Base-by-base conservation (phyloP, 345 rosid genomes). In the Brassica carinata region DNA sequence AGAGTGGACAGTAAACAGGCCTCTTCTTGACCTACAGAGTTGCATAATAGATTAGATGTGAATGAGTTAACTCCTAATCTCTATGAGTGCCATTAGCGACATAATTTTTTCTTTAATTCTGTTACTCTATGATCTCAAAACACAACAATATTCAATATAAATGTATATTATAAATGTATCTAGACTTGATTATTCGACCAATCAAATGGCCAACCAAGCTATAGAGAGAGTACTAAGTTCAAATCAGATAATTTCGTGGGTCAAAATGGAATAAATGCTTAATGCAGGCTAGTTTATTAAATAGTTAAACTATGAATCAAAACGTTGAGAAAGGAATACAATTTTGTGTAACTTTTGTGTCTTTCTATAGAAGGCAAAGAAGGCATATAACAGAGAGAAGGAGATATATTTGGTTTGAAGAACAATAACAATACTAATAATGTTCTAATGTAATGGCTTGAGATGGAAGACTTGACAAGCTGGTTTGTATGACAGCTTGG, bases 391-490 rank as follows among this genome's bases (percentile, higher is more conserved):
- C 68, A 57, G 69, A 64, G 71, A 55, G 55, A 11, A 4, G 23
- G 30, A 58, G 29, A 29, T 40, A 14, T 33, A 72, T 72, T 67
- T 67, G 69, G 82, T 79, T 79, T 57, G 68, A 57, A 10, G 36
- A 58, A 55, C 74, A 73, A 15, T 34, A 71, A 34, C 15, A 51
- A 8, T 36, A 23, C 48, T n/a, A 51, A 10, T 27, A 23, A 43
- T 30, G 33, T 48, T 30, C 77, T 81, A 81, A 76, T 81, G 81
- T 64, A 80, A 74, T 8, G 97, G 83, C 76, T 88, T 87, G 51
- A 95, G 83, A 83, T 93, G 99, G 88, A 95, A 95, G 81, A 95
- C 87, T 82, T 91, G 98, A 80, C 99, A 93, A 69, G 86, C 84
- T 5, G 97, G 90, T 79, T 85, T 85, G 71, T 93, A 90, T 29